Evolutionary conservation across 495 filamentous ascomycete species (phyloP), one percentile per base, ranked within the genome.

Genomic region (Talaromyces proteolyticus): DNA sequence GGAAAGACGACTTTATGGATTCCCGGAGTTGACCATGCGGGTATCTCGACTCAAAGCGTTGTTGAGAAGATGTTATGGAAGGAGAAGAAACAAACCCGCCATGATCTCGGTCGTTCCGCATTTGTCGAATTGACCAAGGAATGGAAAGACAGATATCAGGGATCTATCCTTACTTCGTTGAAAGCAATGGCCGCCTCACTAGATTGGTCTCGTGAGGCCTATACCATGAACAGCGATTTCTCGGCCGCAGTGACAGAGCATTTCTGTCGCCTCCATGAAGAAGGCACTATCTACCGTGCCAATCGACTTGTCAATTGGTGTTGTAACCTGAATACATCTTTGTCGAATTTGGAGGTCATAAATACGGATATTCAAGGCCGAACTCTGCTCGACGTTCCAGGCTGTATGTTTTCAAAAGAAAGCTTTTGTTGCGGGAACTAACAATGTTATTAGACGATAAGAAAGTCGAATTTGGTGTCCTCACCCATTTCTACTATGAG

Each of bases 281-380:
- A 90, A 63, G 87, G 85, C 12, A 74, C 80, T 34, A 89, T 91
- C 54, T 91, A 91, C 65, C 75, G 87, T 54, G 80, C 82, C 37
- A 87, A 88, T 60, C 76, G 83, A 45, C 77, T 91, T 47, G 87
- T 91, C 42, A 88, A 89, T 64, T 91, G 87, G 87, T 88, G 82
- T 68, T 77, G 77, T 18, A 70, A 78, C 34, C 67, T 90, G 45
- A 85, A 83, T 58, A 91, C 87, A n/a, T 82, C 86, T 6, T 67
- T 91, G 34, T 86, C 82, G 42, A 87, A 85, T 64, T 75, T 91
- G 20, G 87, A 91, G 57, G 87, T 91, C 20, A 79, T 85, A 19
- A 81, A 87, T 60, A 84, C 87, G 66, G 87, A 89, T 46, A 66
- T 91, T 44, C 67, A 70, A 48, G 84, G 80, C 29, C 77, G 82